These are phyloP conservation scores for Skeletonema grethae DNA, from an alignment of 108 stramenopile genomes.

Conservation along the genomic window DNA sequence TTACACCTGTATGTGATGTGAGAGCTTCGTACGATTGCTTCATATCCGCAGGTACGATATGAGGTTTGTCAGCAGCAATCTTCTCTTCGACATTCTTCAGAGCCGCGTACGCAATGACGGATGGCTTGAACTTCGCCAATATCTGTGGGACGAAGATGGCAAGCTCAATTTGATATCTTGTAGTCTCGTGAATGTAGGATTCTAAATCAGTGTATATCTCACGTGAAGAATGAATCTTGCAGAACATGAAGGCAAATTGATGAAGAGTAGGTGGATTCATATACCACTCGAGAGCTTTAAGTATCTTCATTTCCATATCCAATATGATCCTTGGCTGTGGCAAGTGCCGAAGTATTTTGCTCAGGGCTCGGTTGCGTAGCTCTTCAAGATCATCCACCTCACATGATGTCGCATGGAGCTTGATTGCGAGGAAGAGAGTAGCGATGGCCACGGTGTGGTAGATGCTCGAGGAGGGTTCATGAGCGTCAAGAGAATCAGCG, in stretches of 20 bases:
- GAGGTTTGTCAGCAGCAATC: background rate
- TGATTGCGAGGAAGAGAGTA: constrained; percentile 68
- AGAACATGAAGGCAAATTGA: constrained; percentile 11
- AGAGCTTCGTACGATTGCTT: background rate
- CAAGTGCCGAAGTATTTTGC: background rate
- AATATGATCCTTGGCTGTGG: constrained; percentile 36
- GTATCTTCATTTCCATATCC: constrained; percentile 14
- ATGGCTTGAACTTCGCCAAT: constrained; percentile 12
- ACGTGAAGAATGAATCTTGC: constrained; percentile 8
- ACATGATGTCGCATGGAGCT: constrained; percentile 16
- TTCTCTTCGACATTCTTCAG: constrained; percentile 15
- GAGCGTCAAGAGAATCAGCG: constrained; percentile 8
- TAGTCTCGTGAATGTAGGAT: constrained; percentile 21
- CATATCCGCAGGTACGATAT: background rate
- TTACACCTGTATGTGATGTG: background rate
- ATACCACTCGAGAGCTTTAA: constrained; percentile 11
- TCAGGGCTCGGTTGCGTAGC: background rate
- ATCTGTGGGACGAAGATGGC: constrained; percentile 13
- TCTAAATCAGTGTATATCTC: background rate
- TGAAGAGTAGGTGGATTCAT: constrained; percentile 28
- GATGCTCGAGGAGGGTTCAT: constrained; percentile 17
- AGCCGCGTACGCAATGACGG: constrained; percentile 11
- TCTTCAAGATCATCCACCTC: background rate
- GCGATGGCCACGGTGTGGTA: constrained; percentile 63
- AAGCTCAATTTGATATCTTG: constrained; percentile 21